Conservation (phyloP, 768 basidiomycete genomes). For the Lactifluus volemus region DNA sequence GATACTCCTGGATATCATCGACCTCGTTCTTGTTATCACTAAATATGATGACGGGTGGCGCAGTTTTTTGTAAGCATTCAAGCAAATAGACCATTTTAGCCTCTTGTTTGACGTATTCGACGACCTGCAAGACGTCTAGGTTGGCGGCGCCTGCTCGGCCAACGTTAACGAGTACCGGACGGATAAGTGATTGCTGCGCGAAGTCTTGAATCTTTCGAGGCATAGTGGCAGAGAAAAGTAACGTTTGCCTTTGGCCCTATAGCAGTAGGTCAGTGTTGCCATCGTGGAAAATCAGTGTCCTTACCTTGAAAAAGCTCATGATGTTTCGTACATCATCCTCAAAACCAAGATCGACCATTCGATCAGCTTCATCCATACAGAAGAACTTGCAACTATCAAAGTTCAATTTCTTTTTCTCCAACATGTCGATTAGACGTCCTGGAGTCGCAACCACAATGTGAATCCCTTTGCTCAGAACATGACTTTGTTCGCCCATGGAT, state of each 20-base stretch:
- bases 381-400: constrained; percentile 92
- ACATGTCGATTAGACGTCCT: constrained; percentile 93
- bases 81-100: constrained; percentile 99
- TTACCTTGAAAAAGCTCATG: constrained; percentile 96
- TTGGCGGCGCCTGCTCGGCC: constrained; percentile 97
- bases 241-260: constrained; percentile 91
- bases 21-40: constrained; percentile 99
- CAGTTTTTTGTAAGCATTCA: constrained; percentile 96
- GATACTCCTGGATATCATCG: constrained; percentile 99
- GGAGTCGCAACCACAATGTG: constrained; percentile 97
- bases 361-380: constrained; percentile 98
- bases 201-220: constrained; percentile 98
- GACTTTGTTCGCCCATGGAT: constrained; percentile 95
- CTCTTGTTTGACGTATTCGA: constrained; percentile 99
- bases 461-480: constrained; percentile 82
- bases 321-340: constrained; percentile 98
- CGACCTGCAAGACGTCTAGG: constrained; percentile 90
- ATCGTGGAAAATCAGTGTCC: background rate
- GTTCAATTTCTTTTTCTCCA: constrained; percentile 90
- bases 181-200: constrained; percentile 91
- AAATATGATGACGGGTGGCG: constrained; percentile 96
- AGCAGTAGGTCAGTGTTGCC: background rate
- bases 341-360: constrained; percentile 99
- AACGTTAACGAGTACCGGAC: constrained; percentile 92
- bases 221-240: constrained; percentile 98